Percentiles rank a stretch among this genome's conserved stretches.
phyloP scores from a whole-genome alignment of 345 rosid species.

The Pistacia atlantica region DNA sequence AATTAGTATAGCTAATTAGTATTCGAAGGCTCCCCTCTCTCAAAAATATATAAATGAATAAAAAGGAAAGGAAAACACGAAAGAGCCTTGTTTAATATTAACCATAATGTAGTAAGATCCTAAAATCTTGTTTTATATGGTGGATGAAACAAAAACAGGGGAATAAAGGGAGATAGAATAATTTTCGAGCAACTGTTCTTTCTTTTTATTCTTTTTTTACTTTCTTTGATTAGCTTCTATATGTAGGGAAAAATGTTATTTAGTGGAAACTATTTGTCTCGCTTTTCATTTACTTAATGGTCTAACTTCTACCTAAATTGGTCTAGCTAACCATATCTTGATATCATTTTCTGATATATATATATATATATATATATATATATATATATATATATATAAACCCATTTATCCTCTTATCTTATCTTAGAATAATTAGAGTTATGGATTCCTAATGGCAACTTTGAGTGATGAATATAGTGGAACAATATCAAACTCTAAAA shows the following conservation, averaged over 20 bases:
- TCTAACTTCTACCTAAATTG: not conserved
- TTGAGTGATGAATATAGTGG: not conserved
- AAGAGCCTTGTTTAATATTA: too few species aligned
- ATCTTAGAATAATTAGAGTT: not conserved
- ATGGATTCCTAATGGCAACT: not conserved
- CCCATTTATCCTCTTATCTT: constrained; percentile 2
- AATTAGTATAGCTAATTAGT: too few species aligned
- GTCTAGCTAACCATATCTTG: not conserved
- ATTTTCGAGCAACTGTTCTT: too few species aligned
- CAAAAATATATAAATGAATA: too few species aligned
- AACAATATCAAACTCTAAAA: not conserved
- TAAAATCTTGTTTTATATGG: too few species aligned
- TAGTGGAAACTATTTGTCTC: too few species aligned
- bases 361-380: too few species aligned
- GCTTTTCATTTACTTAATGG: too few species aligned
- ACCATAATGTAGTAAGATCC: not conserved
- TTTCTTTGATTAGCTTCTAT: not conserved
- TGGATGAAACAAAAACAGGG: not conserved
- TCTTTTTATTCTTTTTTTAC: too few species aligned
- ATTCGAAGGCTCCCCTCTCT: too few species aligned
- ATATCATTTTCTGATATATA: not conserved
- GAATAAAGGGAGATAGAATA: not conserved
- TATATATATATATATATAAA: too few species aligned
- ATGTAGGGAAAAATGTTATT: too few species aligned
- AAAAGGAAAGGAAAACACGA: not conserved